These are phyloP conservation scores for Neopestalotiopsis rosae DNA, from an alignment of 2,329 filamentous ascomycete genomes.

Conservation along the genomic window DNA sequence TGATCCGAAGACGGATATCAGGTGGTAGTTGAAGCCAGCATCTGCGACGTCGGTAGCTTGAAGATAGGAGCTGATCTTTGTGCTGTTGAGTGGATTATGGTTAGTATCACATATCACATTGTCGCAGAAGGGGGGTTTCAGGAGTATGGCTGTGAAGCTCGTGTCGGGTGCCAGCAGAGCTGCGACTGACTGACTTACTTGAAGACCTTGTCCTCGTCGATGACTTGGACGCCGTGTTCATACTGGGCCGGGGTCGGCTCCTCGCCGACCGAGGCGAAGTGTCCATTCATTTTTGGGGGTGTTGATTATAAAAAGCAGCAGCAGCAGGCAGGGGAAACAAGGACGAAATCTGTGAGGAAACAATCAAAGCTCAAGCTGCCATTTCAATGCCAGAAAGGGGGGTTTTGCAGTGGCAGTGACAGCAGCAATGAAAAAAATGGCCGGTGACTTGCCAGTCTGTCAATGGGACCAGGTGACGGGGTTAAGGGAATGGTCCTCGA, in stretches of 20 bases:
- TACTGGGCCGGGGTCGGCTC: slow-evolving; percentile 71
- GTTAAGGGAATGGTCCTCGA: slow-evolving; percentile 13
- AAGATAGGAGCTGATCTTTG: slow-evolving; percentile 82
- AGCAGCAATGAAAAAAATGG: background rate
- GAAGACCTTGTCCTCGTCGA: slow-evolving; percentile 95
- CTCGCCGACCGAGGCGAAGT: slow-evolving; percentile 77
- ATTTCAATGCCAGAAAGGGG: slow-evolving; percentile 8
- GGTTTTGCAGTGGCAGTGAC: background rate
- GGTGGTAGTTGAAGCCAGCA: slow-evolving; percentile 97
- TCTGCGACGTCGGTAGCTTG: slow-evolving; percentile 78
- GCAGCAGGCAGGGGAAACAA: slow-evolving; percentile 13
- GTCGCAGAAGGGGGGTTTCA: no score
- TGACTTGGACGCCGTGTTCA: slow-evolving; percentile 94
- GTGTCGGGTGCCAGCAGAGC: background rate
- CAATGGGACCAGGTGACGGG: slow-evolving; percentile 19
- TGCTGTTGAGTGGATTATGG: slow-evolving; percentile 51
- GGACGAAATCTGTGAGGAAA: background rate
- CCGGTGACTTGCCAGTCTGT: background rate
- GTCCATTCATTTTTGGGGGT: slow-evolving; percentile 69
- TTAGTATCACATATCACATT: slow-evolving; percentile 21
- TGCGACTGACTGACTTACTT: slow-evolving; percentile 81
- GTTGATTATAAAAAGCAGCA: slow-evolving; percentile 16
- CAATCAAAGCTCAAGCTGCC: background rate
- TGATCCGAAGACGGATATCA: slow-evolving; percentile 98
- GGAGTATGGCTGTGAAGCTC: background rate